Base-by-base conservation (phyloP, 768 basidiomycete species). In the Candolleomyces efflorescens region DNA sequence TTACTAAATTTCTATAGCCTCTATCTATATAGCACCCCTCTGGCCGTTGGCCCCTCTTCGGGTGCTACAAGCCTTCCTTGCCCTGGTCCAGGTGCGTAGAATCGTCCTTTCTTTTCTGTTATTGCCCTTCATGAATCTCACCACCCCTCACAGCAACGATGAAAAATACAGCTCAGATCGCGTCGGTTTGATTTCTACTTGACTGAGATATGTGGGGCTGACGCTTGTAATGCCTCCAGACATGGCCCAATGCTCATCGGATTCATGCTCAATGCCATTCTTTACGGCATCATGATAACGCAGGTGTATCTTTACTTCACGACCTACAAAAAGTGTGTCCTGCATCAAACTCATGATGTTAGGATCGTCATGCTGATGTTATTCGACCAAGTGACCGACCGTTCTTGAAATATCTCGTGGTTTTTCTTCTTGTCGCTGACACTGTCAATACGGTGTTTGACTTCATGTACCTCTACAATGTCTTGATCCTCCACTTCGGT, bases 171-270 rank as follows among this genome's bases (percentile, higher is more conserved):
- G 73, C 73, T 50, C 67, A 73, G 60, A 62, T 72, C 41, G 73
- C 69, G 70, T 75, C 55, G 41, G 73, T 64, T 39, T 45, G n/a
- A n/a, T 38, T 45, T 58, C 3, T 17, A 12, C 9, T 22, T 43
- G 48, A 37, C 23, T 60, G 27, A 32, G 39, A 56, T 20, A 11
- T 32, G 32, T 32, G 32, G 27, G 13, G 3, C 37, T 15, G n/a
- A n/a, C n/a, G n/a, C n/a, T n/a, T n/a, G n/a, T n/a, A n/a, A n/a
- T n/a, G n/a, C n/a, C 20, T 13, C 10, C 48, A 82, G 81, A 4
- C 78, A 79, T 63, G 78, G 79, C 24, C 78, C 78, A 12, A 78
- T 81, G 67, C 71, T 81, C 61, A 74, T 82, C 45, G 80, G 78
- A n/a, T 71, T 75, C 55, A 63, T 73, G 13, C 63, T 81, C 66